Conservation (phyloP, 441 rosid species). For the Corymbia calophylla region DNA sequence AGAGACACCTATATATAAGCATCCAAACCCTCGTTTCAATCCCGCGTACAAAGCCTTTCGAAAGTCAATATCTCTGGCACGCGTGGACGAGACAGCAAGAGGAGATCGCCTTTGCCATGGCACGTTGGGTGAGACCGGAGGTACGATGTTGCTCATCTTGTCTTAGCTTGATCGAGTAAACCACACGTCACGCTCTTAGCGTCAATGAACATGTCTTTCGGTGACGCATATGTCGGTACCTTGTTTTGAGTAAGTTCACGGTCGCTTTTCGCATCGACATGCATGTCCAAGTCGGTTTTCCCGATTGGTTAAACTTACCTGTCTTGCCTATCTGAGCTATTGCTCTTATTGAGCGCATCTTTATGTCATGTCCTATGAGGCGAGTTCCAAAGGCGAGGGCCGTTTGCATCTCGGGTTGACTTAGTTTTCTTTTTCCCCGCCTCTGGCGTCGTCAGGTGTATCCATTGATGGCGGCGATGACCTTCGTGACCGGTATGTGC, state of each 20-base stretch:
- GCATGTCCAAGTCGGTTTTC: not conserved
- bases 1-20: not conserved
- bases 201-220: not conserved
- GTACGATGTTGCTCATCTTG: slow-evolving; percentile 13
- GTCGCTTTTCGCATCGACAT: not conserved
- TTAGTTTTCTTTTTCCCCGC: not conserved
- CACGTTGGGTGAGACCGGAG: slow-evolving; percentile 78
- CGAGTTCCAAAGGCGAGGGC: not conserved
- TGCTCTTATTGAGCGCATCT: not conserved
- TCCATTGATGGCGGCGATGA: slow-evolving; percentile 53
- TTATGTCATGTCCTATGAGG: not conserved
- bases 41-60: not conserved
- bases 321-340: not conserved
- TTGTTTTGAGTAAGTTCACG: not conserved
- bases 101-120: slow-evolving; percentile 24
- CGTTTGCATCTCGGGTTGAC: not conserved
- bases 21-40: not conserved
- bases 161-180: not conserved
- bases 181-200: not conserved
- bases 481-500: slow-evolving; percentile 43
- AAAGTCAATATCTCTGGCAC: not conserved
- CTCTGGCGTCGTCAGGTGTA: slow-evolving; percentile 21
- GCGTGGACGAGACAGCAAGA: not conserved
- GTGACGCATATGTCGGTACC: not conserved
- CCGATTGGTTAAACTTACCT: not conserved